Percentiles rank a stretch among this genome's conserved stretches.
Evolutionary conservation across 2,329 filamentous ascomycete species (phyloP).

Genomic region (Trichoderma sp.): DNA sequence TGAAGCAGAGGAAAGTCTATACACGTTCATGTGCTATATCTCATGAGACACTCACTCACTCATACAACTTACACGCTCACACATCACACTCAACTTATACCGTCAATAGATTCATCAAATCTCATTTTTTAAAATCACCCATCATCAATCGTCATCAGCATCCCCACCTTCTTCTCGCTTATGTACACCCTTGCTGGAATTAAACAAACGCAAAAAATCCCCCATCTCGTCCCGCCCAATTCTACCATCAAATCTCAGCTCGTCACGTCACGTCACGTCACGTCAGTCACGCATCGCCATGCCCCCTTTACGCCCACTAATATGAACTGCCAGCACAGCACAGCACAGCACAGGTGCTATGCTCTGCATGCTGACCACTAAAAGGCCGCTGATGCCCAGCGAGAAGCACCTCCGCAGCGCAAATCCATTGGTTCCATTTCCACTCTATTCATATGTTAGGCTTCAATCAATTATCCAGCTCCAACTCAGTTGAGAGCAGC

Average conservation of each 20-base stretch:
- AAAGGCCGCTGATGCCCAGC: too few relatives aligned
- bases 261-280: slow-evolving; percentile 7
- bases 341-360: neutral
- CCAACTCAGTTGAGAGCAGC: neutral
- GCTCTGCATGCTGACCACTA: too few relatives aligned
- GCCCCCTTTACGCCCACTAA: neutral
- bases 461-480: neutral
- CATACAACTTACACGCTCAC: neutral
- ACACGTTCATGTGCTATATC: neutral
- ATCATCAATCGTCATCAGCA: neutral
- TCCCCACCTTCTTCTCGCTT: neutral
- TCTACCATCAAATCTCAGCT: neutral
- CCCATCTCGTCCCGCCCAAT: neutral
- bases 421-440: neutral
- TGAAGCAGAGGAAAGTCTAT: neutral
- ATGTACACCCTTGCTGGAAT: neutral
- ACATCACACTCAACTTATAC: neutral
- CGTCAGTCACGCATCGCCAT: neutral
- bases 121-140: neutral
- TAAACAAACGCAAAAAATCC: neutral
- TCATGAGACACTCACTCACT: neutral
- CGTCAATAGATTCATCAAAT: neutral
- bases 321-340: neutral
- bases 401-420: neutral
- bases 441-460: neutral